Base-by-base conservation (phyloP, 495 filamentous ascomycete genomes). In the Rhypophila decipiens region DNA sequence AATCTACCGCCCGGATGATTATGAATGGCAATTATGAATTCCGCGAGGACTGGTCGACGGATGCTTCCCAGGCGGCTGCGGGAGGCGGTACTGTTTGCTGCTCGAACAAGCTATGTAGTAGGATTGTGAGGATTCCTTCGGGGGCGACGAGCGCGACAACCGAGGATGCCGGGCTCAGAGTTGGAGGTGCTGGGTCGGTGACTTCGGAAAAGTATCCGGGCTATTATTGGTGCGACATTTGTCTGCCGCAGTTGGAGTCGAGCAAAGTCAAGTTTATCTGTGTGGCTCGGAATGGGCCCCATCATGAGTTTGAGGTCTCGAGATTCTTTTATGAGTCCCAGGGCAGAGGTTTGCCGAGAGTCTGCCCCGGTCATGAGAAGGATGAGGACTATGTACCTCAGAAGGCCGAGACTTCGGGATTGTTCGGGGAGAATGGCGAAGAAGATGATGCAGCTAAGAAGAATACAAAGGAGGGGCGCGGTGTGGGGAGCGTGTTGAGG, bases 41-140 rank as follows among this genome's bases (percentile, higher is more conserved):
- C 46, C 18, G 60, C 2, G 42, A 59, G 44, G 10, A 10, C 5
- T 67, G 60, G 64, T 54, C 47, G 22, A 38, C 13, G 45, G 11
- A 2, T 3, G 13, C 41, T 24, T 13, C 13, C 17, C 17, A 12
- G 7, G 13, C 27, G 27, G 7, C 13, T 7, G 13, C 27, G 7
- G 7, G 7, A 13, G 7, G 7, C 7, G 13, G 7, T 17, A 55
- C 53, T 10, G 53, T 62, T 5, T 67, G 62, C 52, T 69, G 66
- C 52, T 64, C 66, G 7, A 69, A 69, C 58, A 67, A 67, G 44
- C 40, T 69, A 11, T 69, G 66, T 52, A 38, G 58, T 9, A 43
- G 39, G 4, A 68, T 68, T 42, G 43, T 68, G 40, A 49, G 24
- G 19, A 31, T 51, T 0, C 18, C 40, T 20, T 34, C 22, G 24